A percentile compares a stretch with the other conserved stretches of the same genome.
phyloP scores from a whole-genome alignment of 352 stramenopile species.

The Globisporangium cederbergense region DNA sequence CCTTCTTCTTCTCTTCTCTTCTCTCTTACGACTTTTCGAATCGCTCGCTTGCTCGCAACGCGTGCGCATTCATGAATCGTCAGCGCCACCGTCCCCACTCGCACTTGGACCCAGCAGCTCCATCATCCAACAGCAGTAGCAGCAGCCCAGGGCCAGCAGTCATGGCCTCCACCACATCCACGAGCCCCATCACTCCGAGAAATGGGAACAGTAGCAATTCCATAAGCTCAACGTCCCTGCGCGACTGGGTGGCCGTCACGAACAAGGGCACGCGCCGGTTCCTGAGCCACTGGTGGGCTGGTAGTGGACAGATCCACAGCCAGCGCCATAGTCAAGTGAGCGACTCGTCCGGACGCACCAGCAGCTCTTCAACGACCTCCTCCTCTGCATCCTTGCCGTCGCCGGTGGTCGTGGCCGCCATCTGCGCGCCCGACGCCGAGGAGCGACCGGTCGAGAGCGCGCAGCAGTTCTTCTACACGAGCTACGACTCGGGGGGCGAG shows the following conservation, averaged over 20 bases:
- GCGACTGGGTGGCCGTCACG: constrained; percentile 13
- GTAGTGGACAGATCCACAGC: neutral
- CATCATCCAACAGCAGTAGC: neutral
- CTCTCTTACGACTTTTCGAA: neutral
- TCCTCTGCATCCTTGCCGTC: neutral
- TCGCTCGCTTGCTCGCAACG: neutral
- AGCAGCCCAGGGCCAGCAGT: neutral
- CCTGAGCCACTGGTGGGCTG: constrained; percentile 2
- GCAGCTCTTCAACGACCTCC: neutral
- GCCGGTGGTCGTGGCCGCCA: neutral
- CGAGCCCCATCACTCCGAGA: neutral
- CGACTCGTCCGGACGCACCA: neutral
- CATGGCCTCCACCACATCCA: neutral
- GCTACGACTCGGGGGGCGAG: constrained; percentile 9
- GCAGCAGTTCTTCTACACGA: constrained; percentile 12
- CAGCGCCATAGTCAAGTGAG: neutral
- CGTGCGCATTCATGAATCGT: neutral
- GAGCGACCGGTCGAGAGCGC: constrained; percentile 7
- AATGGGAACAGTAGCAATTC: neutral
- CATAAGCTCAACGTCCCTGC: neutral
- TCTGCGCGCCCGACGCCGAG: constrained; percentile 9
- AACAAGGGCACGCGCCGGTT: constrained; percentile 10
- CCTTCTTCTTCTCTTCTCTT: neutral
- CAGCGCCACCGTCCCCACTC: neutral
- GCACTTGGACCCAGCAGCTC: neutral